phyloP scores from a whole-genome alignment of 345 rosid species.

The Euphorbia tirucalli region DNA sequence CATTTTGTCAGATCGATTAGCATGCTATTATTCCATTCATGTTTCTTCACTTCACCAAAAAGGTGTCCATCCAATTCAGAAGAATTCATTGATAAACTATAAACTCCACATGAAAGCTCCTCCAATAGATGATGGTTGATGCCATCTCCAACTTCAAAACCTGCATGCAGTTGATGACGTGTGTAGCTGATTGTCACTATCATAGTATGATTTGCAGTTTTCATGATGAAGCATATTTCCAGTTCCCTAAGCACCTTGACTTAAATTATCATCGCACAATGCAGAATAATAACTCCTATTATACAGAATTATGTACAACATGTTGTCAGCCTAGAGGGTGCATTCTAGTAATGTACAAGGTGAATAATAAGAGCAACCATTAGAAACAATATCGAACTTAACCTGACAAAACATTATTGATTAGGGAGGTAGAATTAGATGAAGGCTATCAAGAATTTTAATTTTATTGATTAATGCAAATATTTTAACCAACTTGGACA shows the following conservation, averaged over 20 bases:
- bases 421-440: background rate
- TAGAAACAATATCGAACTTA: background rate
- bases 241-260: background rate
- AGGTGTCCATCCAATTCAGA: conserved; percentile 30
- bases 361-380: background rate
- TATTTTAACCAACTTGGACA: background rate
- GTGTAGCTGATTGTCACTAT: background rate
- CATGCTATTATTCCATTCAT: conserved; percentile 54
- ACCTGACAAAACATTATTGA: background rate
- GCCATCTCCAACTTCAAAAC: conserved; percentile 45
- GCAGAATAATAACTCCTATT: background rate
- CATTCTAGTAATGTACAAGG: background rate
- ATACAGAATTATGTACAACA: background rate
- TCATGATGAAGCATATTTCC: background rate
- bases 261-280: background rate
- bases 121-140: conserved; percentile 55
- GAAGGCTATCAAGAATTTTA: background rate
- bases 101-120: conserved; percentile 88
- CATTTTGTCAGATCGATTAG: conserved; percentile 64
- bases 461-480: background rate
- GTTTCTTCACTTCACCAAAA: conserved; percentile 53
- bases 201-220: background rate
- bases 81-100: conserved; percentile 50
- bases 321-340: background rate
- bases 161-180: conserved; percentile 30